Evolutionary conservation across 768 basidiomycete species (phyloP).

Genomic region (Kwoniella sp.): DNA sequence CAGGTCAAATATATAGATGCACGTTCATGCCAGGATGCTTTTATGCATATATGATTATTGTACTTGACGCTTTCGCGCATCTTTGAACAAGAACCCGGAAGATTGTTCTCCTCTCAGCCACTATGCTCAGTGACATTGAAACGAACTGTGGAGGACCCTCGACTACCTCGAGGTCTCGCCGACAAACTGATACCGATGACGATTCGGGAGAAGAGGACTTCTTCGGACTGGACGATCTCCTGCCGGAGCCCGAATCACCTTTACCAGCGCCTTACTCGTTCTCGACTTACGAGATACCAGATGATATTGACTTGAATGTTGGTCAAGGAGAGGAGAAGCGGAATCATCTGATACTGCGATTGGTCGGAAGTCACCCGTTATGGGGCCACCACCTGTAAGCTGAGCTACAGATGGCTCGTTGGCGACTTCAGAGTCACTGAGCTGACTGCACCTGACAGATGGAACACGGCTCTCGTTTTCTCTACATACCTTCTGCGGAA

Average conservation of each 20-base stretch:
- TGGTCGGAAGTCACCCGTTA: constrained; percentile 52
- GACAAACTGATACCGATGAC: background rate
- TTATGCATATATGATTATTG: too few species aligned
- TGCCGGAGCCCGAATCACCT: constrained; percentile 51
- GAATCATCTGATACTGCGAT: constrained; percentile 34
- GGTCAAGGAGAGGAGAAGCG: constrained; percentile 10
- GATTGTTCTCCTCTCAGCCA: too few species aligned
- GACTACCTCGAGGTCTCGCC: background rate
- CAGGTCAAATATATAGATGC: too few species aligned
- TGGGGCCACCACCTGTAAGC: constrained; percentile 54
- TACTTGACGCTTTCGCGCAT: too few species aligned
- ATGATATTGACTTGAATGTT: constrained; percentile 21
- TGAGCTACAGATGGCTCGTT: background rate
- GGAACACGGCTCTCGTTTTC: constrained; percentile 42
- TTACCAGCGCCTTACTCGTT: constrained; percentile 47
- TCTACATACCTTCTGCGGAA: constrained; percentile 46
- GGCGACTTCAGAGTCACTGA: too few species aligned
- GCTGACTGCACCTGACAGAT: constrained; percentile 36
- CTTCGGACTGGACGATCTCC: constrained; percentile 44
- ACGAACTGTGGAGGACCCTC: constrained; percentile 8
- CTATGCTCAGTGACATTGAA: constrained; percentile 14
- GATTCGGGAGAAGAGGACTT: constrained; percentile 30
- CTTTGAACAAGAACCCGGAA: too few species aligned
- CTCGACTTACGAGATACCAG: constrained; percentile 38
- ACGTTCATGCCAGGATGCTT: too few species aligned